A percentile compares a stretch with the other conserved stretches of the same genome.
phyloP scores from a whole-genome alignment of 768 basidiomycete species.

The Podaxis sp. region DNA sequence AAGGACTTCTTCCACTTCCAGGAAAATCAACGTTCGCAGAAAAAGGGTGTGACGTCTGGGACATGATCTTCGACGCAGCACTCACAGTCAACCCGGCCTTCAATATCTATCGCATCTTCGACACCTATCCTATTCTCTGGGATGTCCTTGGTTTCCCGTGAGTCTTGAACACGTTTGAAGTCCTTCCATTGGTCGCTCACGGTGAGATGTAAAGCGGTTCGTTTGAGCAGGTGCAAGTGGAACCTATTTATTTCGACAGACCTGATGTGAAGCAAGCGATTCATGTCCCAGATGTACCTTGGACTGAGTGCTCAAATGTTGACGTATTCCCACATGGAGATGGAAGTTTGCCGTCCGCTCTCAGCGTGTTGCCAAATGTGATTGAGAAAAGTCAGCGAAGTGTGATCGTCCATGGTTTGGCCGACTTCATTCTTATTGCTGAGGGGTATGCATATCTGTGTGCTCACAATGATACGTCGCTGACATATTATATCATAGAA shows the following conservation, averaged over 20 bases:
- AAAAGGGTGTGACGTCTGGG: constrained; percentile 66
- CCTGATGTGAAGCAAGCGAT: constrained; percentile 67
- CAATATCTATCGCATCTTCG: constrained; percentile 75
- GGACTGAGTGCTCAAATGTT: constrained; percentile 61
- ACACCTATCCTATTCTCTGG: constrained; percentile 73
- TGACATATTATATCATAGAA: constrained; percentile 27
- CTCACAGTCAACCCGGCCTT: constrained; percentile 70
- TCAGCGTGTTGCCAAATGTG: constrained; percentile 68
- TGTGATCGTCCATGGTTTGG: constrained; percentile 71
- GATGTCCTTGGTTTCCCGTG: constrained; percentile 83
- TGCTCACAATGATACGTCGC: neutral
- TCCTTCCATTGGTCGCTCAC: neutral
- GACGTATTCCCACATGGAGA: constrained; percentile 66
- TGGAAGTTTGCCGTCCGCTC: constrained; percentile 55
- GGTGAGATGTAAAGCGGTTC: constrained; percentile 41
- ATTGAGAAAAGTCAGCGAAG: constrained; percentile 71
- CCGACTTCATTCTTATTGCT: constrained; percentile 71
- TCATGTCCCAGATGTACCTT: constrained; percentile 65
- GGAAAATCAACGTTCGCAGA: constrained; percentile 47
- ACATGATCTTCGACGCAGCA: constrained; percentile 59
- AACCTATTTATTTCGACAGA: constrained; percentile 71
- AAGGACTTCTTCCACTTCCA: constrained; percentile 65
- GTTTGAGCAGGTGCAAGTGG: constrained; percentile 47
- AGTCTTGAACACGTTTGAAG: constrained; percentile 17
- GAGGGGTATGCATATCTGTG: constrained; percentile 51